Base-by-base conservation (phyloP, 371 early-diverging fungal species). In the Choanephora cucurbitarum region DNA sequence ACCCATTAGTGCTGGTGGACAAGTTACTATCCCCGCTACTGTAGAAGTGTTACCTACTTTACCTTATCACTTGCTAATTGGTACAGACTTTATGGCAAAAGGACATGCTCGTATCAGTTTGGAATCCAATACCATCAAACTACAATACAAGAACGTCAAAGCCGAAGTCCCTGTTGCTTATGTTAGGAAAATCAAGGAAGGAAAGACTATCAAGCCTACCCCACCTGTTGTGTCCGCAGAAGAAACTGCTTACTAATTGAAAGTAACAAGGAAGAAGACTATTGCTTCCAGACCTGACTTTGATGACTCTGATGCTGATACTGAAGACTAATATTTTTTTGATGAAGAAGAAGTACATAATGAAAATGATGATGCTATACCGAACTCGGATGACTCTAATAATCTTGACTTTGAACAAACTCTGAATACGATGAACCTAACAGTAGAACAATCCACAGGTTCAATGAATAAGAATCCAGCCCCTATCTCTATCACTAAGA, bases 21-120 rank as follows among this genome's bases (percentile, higher is more conserved):
- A 53, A 18, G 9, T 53, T 1, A 44, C 33, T 2, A 44, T 53
- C 14, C 53, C 52, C 1, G 40, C 43, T 0, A 17, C 32, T 10
- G 31, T 52, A 11, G 52, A 52, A 52, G 52, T 52, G 1, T 13
- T 52, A 42, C 52, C 52, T 6, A 24, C 39, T 0, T 52, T 42
- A 17, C 52, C 52, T 7, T 23, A 42, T n/a, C 42, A 52, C 9
- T 18, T 52, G 0, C 42, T 52, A 3, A 40, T 52, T 31, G 44
- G 52, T n/a, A 52, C 24, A 9, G 43, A 52, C 11, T 43, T 42
- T 42, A 24, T 52, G 32, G 43, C 42, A 3, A 42, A 43, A 0
- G 52, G 43, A 5, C 42, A 52, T 7, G 52, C 52, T 1, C 23
- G 23, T n/a, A 19, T 52, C 11, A 41, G 43, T 13, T 11, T 52